Base-by-base conservation (phyloP, 164 flowering plant genomes). In the Aristolochia fimbriata region DNA sequence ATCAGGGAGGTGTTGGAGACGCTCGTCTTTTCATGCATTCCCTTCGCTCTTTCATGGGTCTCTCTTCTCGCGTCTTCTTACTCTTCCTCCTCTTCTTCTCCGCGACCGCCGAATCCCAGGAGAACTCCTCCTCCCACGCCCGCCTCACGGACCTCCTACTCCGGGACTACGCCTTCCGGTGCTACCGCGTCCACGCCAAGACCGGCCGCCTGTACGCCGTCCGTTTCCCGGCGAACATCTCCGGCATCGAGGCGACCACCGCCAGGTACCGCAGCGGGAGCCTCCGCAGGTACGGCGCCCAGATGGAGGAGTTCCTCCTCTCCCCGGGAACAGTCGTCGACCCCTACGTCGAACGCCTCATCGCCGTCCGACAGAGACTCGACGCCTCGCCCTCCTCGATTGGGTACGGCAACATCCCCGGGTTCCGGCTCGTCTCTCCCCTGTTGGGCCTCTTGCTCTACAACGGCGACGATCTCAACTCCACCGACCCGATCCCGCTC, bases 181-280 rank as follows among this genome's bases (percentile, higher is more conserved):
- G 80, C 64, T 77, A 71, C 58, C 22, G 8, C 15, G 6, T 3
- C 15, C 65, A 54, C 61, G 67, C 77, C 66, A 77, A 69, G 51
- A 88, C 96, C 11, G 97, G 93, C 1, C 57, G 47, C 16, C 17
- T 78, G 0, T 78, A 83, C 62, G 25, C 57, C 10, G 76, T 88
- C 8, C 41, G 55, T 7, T 68, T 91, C 27, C 96, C 97, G 0
- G 59, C 71, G 1, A 83, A 84, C 63, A 65, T 90, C 62, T 76
- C 97, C 7, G 87, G 81, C 63, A 70, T 88, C 69, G 71, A 37
- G 9, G 93, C 83, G 15, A 68, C 73, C 50, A 68, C 79, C 0
- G 82, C 61, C 46, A 77, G 83, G 58, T 81, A 74, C 67, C 69
- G 97, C 22, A 86, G 97, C 49, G 96, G 97, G 10, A 91, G 99